A percentile compares a stretch with the other conserved stretches of the same genome.
These are phyloP conservation scores for Arthroderma uncinatum DNA, from an alignment of 2,329 filamentous ascomycete species.

Conservation along the genomic window DNA sequence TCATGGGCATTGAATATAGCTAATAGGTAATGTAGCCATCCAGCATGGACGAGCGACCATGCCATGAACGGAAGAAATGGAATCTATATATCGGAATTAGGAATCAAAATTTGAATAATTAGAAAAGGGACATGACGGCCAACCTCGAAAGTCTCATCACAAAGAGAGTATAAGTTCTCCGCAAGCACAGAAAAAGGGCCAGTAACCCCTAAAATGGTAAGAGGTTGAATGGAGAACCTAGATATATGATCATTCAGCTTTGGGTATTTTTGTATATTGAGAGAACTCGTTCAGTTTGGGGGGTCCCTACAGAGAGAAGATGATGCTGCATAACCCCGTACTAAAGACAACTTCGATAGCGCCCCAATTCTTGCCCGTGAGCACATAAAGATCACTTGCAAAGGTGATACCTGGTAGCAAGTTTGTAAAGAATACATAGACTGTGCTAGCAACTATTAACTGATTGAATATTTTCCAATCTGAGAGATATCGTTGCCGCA, in stretches of 20 bases:
- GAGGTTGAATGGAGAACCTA: conserved; percentile 45
- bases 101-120: neutral
- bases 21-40: conserved; percentile 54
- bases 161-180: conserved; percentile 47
- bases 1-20: conserved; percentile 58
- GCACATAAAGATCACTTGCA: conserved; percentile 51
- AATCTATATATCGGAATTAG: conserved; percentile 30
- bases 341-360: conserved; percentile 58
- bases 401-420: conserved; percentile 57
- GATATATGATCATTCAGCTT: neutral
- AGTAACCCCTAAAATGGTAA: conserved; percentile 55
- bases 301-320: conserved; percentile 46
- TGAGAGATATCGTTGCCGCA: conserved; percentile 40
- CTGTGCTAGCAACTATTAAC: conserved; percentile 50
- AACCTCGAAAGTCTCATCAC: conserved; percentile 45
- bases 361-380: conserved; percentile 53
- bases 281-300: neutral
- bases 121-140: conserved; percentile 12
- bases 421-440: conserved; percentile 59
- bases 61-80: conserved; percentile 57
- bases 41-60: conserved; percentile 54
- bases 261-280: neutral
- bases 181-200: conserved; percentile 51
- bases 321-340: conserved; percentile 52
- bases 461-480: conserved; percentile 53